Percentiles rank a stretch among this genome's conserved stretches.
Conservation (phyloP, 2,329 filamentous ascomycete genomes). For the Fusarium guadeloupense region DNA sequence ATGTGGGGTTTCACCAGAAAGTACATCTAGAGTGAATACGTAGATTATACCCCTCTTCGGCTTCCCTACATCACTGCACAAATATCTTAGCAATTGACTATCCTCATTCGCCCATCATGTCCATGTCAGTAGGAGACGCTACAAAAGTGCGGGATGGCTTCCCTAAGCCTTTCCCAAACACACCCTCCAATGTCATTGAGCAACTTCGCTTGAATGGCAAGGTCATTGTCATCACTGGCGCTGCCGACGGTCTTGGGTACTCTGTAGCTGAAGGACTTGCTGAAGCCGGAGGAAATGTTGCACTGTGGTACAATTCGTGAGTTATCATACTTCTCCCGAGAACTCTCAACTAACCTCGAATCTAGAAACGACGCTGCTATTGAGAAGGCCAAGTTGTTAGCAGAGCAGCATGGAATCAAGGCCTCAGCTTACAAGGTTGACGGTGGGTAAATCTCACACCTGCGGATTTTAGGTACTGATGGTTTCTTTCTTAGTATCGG, state of each 20-base stretch:
- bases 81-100: not conserved
- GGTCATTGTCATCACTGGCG: slow-evolving; percentile 56
- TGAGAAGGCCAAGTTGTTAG: slow-evolving; percentile 47
- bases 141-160: slow-evolving; percentile 35
- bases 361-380: slow-evolving; percentile 48
- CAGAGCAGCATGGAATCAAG: slow-evolving; percentile 48
- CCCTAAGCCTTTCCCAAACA: slow-evolving; percentile 40
- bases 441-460: slow-evolving; percentile 32
- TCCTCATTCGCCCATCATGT: slow-evolving; percentile 31
- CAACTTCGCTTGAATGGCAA: slow-evolving; percentile 55
- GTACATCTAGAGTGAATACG: not conserved
- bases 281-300: slow-evolving; percentile 55
- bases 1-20: slow-evolving; percentile 17
- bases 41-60: slow-evolving; percentile 21
- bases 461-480: not conserved
- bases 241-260: slow-evolving; percentile 56
- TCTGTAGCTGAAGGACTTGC: slow-evolving; percentile 57
- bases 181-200: slow-evolving; percentile 52
- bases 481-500: slow-evolving; percentile 48
- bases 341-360: not conserved
- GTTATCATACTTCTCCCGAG: not conserved
- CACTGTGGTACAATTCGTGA: slow-evolving; percentile 46
- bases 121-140: slow-evolving; percentile 41
- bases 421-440: slow-evolving; percentile 56
- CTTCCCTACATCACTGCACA: not conserved